These are phyloP conservation scores for Buddleja alternifolia DNA, from an alignment of 257 asterid genomes.

Conservation along the genomic window DNA sequence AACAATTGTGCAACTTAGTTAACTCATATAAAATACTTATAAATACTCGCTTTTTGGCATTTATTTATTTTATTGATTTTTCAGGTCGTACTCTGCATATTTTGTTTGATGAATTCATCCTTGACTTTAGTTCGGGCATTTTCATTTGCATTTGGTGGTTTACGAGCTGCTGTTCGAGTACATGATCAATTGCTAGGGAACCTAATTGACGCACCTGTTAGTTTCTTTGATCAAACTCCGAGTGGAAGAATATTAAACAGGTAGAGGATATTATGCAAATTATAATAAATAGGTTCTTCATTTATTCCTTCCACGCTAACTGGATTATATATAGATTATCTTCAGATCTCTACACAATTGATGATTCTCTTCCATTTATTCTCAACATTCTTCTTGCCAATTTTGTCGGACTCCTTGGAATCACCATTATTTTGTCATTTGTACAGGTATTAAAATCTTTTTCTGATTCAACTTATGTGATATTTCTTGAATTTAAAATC, in stretches of 20 bases:
- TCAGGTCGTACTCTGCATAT: constrained; percentile 68
- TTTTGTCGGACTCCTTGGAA: constrained; percentile 87
- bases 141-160: constrained; percentile 67
- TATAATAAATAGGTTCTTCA: constrained; percentile 10
- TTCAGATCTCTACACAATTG: constrained; percentile 95
- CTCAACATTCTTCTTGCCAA: constrained; percentile 97
- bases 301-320: constrained; percentile 38
- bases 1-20: not conserved
- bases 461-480: not conserved
- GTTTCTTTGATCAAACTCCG: constrained; percentile 66
- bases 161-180: constrained; percentile 58
- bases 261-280: constrained; percentile 34
- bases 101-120: constrained; percentile 59
- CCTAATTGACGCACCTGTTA: constrained; percentile 58
- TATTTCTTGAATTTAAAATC: constrained; percentile 9
- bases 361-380: constrained; percentile 95
- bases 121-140: constrained; percentile 64
- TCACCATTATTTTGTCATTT: constrained; percentile 68
- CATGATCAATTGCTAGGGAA: constrained; percentile 47
- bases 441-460: constrained; percentile 64
- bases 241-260: constrained; percentile 69
- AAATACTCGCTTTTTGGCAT: not conserved
- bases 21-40: not conserved
- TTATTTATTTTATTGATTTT: constrained; percentile 21
- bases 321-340: constrained; percentile 61